These are phyloP conservation scores for Aristolochia fimbriata DNA, from an alignment of 164 flowering plant species.

Conservation along the genomic window DNA sequence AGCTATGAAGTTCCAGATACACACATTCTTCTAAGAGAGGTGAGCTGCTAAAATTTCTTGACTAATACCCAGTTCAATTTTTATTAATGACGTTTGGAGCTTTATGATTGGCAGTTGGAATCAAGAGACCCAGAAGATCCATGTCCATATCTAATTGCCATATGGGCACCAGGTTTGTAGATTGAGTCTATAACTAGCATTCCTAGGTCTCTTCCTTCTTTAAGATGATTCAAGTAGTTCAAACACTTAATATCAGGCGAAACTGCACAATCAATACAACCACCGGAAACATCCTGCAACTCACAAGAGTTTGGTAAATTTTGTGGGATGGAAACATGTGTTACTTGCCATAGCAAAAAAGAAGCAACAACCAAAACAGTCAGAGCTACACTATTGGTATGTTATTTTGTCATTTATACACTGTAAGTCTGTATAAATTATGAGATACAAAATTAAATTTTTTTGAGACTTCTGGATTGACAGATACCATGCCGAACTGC, in stretches of 20 bases:
- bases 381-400: conserved; percentile 70
- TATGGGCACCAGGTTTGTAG: conserved; percentile 86
- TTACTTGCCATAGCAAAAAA: conserved; percentile 52
- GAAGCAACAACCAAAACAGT: conserved; percentile 59
- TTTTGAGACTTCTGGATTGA: background rate
- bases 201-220: background rate
- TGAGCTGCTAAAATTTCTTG: conserved; percentile 20
- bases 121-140: conserved; percentile 76
- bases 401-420: background rate
- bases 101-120: conserved; percentile 42
- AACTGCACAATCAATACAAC: conserved; percentile 62
- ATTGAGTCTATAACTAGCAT: background rate
- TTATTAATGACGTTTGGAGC: background rate
- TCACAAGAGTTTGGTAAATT: conserved; percentile 34
- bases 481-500: conserved; percentile 89
- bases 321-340: conserved; percentile 53
- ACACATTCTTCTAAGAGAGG: conserved; percentile 76
- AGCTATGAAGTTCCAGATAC: conserved; percentile 93
- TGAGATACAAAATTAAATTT: background rate
- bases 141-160: conserved; percentile 80
- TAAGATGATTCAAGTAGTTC: background rate
- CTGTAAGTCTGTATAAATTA: too few species aligned
- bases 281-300: conserved; percentile 39
- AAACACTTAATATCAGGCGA: conserved; percentile 46
- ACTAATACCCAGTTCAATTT: background rate